A percentile compares a stretch with the other conserved stretches of the same genome.
Conservation (phyloP, 2,329 filamentous ascomycete genomes). For the Colletotrichum paranaense region DNA sequence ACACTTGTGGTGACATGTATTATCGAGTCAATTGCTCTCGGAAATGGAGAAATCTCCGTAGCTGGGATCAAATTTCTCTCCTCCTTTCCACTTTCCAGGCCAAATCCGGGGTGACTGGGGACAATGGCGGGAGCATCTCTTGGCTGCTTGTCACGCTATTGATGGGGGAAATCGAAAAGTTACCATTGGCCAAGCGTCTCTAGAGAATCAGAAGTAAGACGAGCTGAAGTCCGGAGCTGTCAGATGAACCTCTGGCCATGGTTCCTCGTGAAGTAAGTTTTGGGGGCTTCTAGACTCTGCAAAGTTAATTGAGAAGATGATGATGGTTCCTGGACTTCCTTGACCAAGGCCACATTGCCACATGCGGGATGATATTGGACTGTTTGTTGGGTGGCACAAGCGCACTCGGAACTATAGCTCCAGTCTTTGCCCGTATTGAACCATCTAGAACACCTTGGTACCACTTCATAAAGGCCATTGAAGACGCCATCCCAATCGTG, state of each 20-base stretch:
- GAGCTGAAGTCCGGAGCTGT: neutral
- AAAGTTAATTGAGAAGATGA: neutral
- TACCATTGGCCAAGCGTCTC: neutral
- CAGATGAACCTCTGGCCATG: neutral
- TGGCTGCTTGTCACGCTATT: neutral
- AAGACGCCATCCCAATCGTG: too few relatives aligned
- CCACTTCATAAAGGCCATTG: neutral
- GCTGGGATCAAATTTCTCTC: too few relatives aligned
- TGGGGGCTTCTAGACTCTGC: neutral
- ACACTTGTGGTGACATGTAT: neutral
- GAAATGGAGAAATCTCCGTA: neutral
- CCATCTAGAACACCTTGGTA: neutral
- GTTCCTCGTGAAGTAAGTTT: conserved; percentile 1
- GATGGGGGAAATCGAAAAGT: neutral
- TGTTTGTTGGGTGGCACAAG: neutral
- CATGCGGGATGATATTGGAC: neutral
- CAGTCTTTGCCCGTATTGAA: conserved; percentile 17
- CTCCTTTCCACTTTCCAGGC: neutral
- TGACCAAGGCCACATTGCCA: neutral
- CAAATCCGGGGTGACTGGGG: conserved; percentile 25
- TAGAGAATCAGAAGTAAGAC: neutral
- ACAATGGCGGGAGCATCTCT: conserved; percentile 5
- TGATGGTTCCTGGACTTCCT: neutral
- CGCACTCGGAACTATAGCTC: neutral
- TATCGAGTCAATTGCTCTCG: neutral